Base-by-base conservation (phyloP, 768 basidiomycete species). In the Calocera viscosa region DNA sequence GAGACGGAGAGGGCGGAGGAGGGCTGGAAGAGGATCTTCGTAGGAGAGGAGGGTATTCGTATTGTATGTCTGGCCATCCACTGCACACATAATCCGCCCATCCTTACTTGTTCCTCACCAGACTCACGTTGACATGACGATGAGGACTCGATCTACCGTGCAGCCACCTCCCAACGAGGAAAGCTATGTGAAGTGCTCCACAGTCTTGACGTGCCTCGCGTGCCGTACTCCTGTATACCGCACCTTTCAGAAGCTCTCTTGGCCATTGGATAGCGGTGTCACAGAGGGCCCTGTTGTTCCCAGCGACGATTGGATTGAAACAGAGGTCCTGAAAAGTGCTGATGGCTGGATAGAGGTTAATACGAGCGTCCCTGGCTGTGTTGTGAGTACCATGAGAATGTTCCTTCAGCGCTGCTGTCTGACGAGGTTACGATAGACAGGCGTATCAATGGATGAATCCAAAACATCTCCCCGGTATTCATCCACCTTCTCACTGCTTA, bases 281-380 rank as follows among this genome's bases (percentile, higher is more conserved):
- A 81, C 81, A 63, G 86, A 86, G 65, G 85, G 86, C 8, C 83
- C 85, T 1, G 75, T 90, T 17, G 76, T 89, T 63, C 88, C 89
- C 17, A 83, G 83, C 0, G 84, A 86, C 65, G 87, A 89, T 49
- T 90, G 88, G 87, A 84, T 84, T 5, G 89, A 91, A 76, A 81
- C 83, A 64, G 87, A 89, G 72, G 77, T 84, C 64, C 78, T 91
- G 75, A 84, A 83, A 75, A 87, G 85, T 70, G 75, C 79, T 35
- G 83, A 73, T 65, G 90, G 89, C 12, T 90, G 87, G 88, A 81
- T 91, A 68, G 85, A 90, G 71, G 82, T 90, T 22, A 80, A 86
- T 72, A 81, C 80, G 65, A 78, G 65, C 12, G 28, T 40, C 1
- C 34, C 24, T 49, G 70, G 80, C 64, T 86, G 85, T 72, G 72